Percentiles rank a stretch among this genome's conserved stretches.
Evolutionary conservation across 345 rosid genomes (phyloP).

Genomic region (Syzygium aqueum): DNA sequence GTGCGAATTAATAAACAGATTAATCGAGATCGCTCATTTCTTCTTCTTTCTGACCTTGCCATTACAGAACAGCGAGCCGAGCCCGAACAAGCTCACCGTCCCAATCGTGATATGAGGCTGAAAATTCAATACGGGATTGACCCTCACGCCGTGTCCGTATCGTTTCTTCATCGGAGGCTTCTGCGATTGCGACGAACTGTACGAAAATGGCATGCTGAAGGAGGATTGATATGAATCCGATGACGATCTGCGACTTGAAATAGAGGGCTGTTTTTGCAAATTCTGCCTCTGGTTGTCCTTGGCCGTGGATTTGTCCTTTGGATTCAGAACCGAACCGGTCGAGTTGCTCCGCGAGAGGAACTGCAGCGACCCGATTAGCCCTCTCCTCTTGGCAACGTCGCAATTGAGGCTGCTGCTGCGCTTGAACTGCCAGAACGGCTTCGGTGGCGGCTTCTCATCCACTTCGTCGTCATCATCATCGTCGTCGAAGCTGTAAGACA

Average conservation of each 20-base stretch:
- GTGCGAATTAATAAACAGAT: not conserved
- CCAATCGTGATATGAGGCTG: conserved; percentile 58
- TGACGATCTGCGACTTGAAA: conserved; percentile 29
- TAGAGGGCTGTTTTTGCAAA: conserved; percentile 44
- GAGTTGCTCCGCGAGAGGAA: conserved; percentile 82
- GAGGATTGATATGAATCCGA: conserved; percentile 20
- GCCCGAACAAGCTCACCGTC: conserved; percentile 48
- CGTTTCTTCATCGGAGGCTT: conserved; percentile 44
- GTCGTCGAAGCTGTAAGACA: conserved; percentile 30
- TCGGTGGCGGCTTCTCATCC: conserved; percentile 14
- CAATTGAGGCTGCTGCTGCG: conserved; percentile 79
- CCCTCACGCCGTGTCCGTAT: conserved; percentile 46
- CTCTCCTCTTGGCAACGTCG: conserved; percentile 38
- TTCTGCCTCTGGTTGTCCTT: conserved; percentile 37
- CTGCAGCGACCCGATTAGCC: conserved; percentile 53
- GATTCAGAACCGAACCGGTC: conserved; percentile 71
- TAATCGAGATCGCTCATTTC: conserved; percentile 3
- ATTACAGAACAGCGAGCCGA: conserved; percentile 69
- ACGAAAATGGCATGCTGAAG: conserved; percentile 12
- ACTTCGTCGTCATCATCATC: conserved; percentile 11
- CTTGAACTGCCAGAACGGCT: conserved; percentile 66
- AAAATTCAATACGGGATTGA: conserved; percentile 65
- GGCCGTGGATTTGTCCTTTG: conserved; percentile 18
- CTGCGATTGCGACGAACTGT: conserved; percentile 13
- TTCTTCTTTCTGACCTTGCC: conserved; percentile 60